Base-by-base conservation (phyloP, 257 asterid genomes). In the Primulina tabacum region DNA sequence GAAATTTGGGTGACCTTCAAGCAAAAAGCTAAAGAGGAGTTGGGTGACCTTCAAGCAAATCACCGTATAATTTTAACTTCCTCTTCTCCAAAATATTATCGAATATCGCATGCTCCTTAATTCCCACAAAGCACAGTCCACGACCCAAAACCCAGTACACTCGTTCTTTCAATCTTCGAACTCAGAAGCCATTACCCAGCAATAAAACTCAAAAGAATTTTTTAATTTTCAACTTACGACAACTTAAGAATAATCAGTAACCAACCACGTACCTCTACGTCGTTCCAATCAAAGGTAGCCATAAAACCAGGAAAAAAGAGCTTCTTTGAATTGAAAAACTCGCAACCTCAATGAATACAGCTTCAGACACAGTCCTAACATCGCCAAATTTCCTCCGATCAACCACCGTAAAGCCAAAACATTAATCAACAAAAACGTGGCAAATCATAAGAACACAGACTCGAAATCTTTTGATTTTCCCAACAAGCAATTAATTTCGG, bases 251-350 rank as follows among this genome's bases (percentile, higher is more conserved):
- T 8, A 10, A 34, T 14, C 5, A 33, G 11, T 12, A 59, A 20
- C 40, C 43, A 7, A 20, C 26, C 43, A 7, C 58, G 5, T 37
- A 70, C 74, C 74, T 70, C 67, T 60, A 38, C 37, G 58, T 65
- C 69, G 69, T 65, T 43, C 69, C 69, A 65, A 43, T 65, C 69
- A 43, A 65, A 65, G 37, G 17, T 65, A 24, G 69, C 69, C 53
- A 65, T 21, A 40, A 40, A 40, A 65, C 37, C 59, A 65, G 32
- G 59, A 8, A 65, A 65, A 38, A 65, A 2, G 18, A 8, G 59
- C 37, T 10, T 18, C 34, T 64, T 32, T 18, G 17, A 64, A 64
- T 20, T 5, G 57, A 64, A 21, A 21, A 53, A 4, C 53, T 14
- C 69, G 56, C 43, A 53, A 21, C 35, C 35, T 64, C 58, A 20